Conservation (phyloP, 371 early-diverging fungal genomes). For the Mucor irregularis region DNA sequence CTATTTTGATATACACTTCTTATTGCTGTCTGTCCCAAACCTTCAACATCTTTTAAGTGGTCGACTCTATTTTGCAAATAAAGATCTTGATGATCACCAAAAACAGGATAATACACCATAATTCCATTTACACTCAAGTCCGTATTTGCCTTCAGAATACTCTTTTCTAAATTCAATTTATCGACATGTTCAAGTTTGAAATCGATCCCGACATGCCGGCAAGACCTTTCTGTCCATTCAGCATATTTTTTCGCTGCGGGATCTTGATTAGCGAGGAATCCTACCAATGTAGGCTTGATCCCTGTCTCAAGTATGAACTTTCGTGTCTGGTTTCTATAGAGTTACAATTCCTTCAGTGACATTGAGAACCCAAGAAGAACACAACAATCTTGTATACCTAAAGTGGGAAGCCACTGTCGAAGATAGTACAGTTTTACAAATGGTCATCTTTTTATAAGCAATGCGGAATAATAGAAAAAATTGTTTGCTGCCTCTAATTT, state of each 20-base stretch:
- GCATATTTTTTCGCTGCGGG: slow-evolving; percentile 89
- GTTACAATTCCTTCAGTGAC: too few relatives aligned
- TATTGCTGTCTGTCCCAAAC: slow-evolving; percentile 87
- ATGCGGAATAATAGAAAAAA: background rate
- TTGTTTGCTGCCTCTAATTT: background rate
- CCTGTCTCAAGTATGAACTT: slow-evolving; percentile 52
- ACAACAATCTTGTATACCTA: slow-evolving; percentile 39
- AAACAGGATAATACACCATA: slow-evolving; percentile 95
- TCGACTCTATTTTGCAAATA: slow-evolving; percentile 88
- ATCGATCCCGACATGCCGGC: slow-evolving; percentile 82
- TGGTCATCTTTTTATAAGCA: slow-evolving; percentile 7
- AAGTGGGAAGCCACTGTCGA: slow-evolving; percentile 57
- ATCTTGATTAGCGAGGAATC: slow-evolving; percentile 93
- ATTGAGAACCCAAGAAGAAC: too few relatives aligned
- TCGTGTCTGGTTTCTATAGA: slow-evolving; percentile 73
- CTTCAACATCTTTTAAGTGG: slow-evolving; percentile 92
- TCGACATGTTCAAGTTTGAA: slow-evolving; percentile 88
- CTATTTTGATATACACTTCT: slow-evolving; percentile 95
- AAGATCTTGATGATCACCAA: slow-evolving; percentile 85
- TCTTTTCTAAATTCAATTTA: slow-evolving; percentile 79
- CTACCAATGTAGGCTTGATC: slow-evolving; percentile 83
- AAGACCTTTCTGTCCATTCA: slow-evolving; percentile 89
- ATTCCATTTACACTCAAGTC: slow-evolving; percentile 85
- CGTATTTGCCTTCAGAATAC: slow-evolving; percentile 83
- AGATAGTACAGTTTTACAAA: slow-evolving; percentile 59